Base-by-base conservation (phyloP, 1,284 basidiomycete species). In the Xerocomus amazonicus region DNA sequence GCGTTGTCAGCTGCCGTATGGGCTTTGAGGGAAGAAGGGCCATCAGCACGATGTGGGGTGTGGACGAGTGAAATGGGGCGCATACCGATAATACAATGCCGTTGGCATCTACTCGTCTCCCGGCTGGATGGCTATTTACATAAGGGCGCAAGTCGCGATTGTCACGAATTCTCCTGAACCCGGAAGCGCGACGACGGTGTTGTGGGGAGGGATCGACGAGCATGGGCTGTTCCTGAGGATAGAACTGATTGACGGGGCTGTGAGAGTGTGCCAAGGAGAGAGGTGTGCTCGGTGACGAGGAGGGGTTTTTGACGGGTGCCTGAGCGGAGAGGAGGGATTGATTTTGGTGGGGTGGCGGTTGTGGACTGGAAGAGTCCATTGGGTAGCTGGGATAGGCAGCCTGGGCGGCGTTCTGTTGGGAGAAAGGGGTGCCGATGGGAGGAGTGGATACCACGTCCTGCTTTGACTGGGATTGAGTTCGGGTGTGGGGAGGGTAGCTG, bases 1-100 rank as follows among this genome's bases (percentile, higher is more conserved):
- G 80, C 9, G 86, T 87, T 2, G 94, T 97, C 43, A 97, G 72
- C 64, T 92, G 90, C 62, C 90, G 84, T 55, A 97, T 73, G 26
- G 94, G 92, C 91, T 92, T 57, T 26, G 28, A 40, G 45, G 32
- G 41, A 48, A 40, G 35, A 14, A 10, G 36, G 10, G 37, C 12
- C 37, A 35, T 64, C 43, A 52, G 49, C 54, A 55, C 36, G 61
- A 33, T 41, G 57, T 36, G 39, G 23, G 27, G 48, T 16, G 31
- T 9, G 46, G 46, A 35, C 9, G 43, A 43, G n/a, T 26, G 40
- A 49, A 57, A 59, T 46, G 45, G 43, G 32, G 41, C 46, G 68
- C 76, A 56, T 59, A 88, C 85, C 58, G 85, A 84, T 48, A 90
- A 71, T 63, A 79, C 82, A 16, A 63, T 63, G 14, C 89, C 87